Conservation (phyloP, 106 monocot genomes). For the Amphibolis antarctica region DNA sequence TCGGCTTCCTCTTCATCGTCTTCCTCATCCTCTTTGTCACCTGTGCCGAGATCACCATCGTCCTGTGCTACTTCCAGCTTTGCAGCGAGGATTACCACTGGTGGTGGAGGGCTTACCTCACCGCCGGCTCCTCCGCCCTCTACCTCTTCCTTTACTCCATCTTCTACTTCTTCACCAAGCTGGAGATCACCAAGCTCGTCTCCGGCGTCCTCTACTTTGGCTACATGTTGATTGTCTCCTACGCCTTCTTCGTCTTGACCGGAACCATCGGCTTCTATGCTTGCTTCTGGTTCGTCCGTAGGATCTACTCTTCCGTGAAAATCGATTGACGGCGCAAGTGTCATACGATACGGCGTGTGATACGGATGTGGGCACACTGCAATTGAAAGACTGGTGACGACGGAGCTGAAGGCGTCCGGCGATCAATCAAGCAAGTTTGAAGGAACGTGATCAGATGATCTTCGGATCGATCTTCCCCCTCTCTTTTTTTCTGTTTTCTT, state of each 20-base stretch:
- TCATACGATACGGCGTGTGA: too few species aligned
- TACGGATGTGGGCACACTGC: too few species aligned
- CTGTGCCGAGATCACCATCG: slow-evolving; percentile 44
- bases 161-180: slow-evolving; percentile 48
- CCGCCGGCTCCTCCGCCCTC: slow-evolving; percentile 36
- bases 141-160: slow-evolving; percentile 34
- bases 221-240: slow-evolving; percentile 43
- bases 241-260: slow-evolving; percentile 44
- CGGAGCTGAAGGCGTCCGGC: too few species aligned
- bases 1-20: slow-evolving; percentile 44
- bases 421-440: too few species aligned
- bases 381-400: too few species aligned
- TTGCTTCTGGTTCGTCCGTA: slow-evolving; percentile 43
- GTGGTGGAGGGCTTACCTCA: slow-evolving; percentile 57
- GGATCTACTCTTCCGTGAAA: slow-evolving; percentile 32
- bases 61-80: slow-evolving; percentile 52
- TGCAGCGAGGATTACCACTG: slow-evolving; percentile 49
- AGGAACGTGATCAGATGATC: too few species aligned
- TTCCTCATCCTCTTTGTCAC: slow-evolving; percentile 42
- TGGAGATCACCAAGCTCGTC: slow-evolving; percentile 41
- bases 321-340: slow-evolving; percentile 13
- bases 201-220: slow-evolving; percentile 50
- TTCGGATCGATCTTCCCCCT: too few species aligned
- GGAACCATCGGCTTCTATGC: slow-evolving; percentile 49
- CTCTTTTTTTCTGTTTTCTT: too few species aligned